A percentile compares a stretch with the other conserved stretches of the same genome.
Conservation (phyloP, 805 yeast species). For the Suhomyces kilbournensis region DNA sequence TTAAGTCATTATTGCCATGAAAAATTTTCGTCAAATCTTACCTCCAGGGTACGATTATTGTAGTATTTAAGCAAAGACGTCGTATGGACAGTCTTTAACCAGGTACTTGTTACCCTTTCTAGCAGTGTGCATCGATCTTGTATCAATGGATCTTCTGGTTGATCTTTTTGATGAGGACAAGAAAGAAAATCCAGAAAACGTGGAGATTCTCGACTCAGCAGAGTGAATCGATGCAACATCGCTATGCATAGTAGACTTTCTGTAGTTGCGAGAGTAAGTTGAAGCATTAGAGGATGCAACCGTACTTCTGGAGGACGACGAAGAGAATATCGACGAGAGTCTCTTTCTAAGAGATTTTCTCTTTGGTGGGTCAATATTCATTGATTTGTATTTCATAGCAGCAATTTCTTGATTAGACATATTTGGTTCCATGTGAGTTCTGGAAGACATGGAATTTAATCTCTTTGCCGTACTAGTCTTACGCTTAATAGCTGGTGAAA, state of each 20-base stretch:
- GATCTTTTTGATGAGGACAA: conserved; percentile 6
- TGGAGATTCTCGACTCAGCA: conserved; percentile 13
- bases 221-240: conserved; percentile 19
- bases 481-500: conserved; percentile 1
- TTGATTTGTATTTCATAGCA: conserved; percentile 11
- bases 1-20: not conserved
- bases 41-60: conserved; percentile 1
- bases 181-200: conserved; percentile 25
- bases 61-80: conserved; percentile 6
- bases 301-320: conserved; percentile 3
- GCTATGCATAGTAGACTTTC: not conserved
- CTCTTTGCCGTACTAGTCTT: conserved; percentile 2
- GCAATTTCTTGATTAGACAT: conserved; percentile 10
- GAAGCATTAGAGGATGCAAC: conserved; percentile 1
- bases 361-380: conserved; percentile 8
- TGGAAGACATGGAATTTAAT: not conserved
- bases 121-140: conserved; percentile 4
- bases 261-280: not conserved
- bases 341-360: conserved; percentile 15
- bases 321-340: conserved; percentile 11
- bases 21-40: not conserved
- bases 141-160: conserved; percentile 1
- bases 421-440: conserved; percentile 1
- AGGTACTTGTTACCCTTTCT: conserved; percentile 23
- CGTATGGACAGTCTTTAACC: conserved; percentile 24